A percentile compares a stretch with the other conserved stretches of the same genome.
Conservation (phyloP, 2,329 filamentous ascomycete species). For the Stachybotrys chlorohalonatus region DNA sequence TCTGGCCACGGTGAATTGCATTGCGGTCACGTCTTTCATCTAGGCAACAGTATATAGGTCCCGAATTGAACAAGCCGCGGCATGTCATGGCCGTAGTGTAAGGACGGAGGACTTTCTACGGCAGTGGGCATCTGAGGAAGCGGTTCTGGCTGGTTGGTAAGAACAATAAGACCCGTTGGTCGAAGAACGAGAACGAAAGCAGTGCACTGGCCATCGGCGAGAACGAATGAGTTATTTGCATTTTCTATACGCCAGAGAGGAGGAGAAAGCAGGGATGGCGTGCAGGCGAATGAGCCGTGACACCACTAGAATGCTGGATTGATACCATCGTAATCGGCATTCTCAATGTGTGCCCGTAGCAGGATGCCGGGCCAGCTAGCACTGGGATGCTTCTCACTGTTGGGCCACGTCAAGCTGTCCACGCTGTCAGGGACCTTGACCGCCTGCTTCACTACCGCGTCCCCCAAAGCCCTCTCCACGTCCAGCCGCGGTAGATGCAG, state of each 20-base stretch:
- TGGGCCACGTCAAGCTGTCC: slow-evolving; percentile 14
- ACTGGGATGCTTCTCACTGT: slow-evolving; percentile 16
- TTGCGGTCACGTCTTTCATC: slow-evolving; percentile 22
- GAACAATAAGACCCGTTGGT: slow-evolving; percentile 12
- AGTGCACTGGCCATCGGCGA: slow-evolving; percentile 1
- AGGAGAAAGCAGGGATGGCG: no score
- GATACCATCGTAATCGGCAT: slow-evolving; percentile 14
- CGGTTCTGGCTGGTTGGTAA: slow-evolving; percentile 8
- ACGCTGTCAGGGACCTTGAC: slow-evolving; percentile 7
- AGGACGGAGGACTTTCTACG: slow-evolving; percentile 2
- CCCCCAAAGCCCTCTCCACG: slow-evolving; percentile 13
- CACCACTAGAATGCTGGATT: slow-evolving; percentile 16
- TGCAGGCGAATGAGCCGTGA: not conserved
- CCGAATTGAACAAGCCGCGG: slow-evolving; percentile 25
- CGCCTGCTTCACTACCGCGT: slow-evolving; percentile 18
- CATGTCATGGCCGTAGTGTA: slow-evolving; percentile 26
- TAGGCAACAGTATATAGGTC: slow-evolving; percentile 34
- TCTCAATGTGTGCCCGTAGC: slow-evolving; percentile 17
- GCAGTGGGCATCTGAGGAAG: slow-evolving; percentile 9
- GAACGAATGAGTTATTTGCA: not conserved
- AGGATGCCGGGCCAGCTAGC: slow-evolving; percentile 22
- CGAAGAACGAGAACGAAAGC: slow-evolving; percentile 8
- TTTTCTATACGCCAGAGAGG: no score
- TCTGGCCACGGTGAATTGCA: slow-evolving; percentile 20
- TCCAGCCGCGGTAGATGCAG: slow-evolving; percentile 13